Evolutionary conservation across 495 filamentous ascomycete species (phyloP), one percentile per base, ranked within the genome.

Genomic region (Penicilliopsis zonata): DNA sequence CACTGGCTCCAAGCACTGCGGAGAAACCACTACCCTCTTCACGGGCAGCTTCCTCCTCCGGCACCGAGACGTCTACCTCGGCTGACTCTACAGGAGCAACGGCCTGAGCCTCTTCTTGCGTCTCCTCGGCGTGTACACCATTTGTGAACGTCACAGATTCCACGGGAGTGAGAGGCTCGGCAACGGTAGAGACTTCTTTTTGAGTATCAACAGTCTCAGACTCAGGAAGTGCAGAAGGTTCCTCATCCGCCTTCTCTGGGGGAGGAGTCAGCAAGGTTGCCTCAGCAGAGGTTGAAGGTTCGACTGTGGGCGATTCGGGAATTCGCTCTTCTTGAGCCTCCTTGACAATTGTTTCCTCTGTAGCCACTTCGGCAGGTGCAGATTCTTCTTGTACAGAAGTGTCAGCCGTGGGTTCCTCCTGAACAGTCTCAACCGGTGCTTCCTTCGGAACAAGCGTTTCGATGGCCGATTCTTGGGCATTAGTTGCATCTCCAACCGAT

Each of bases 1-100:
- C 49, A 22, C 46, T 43, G 19, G 45, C 52, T n/a, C 29, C 50
- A 18, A 58, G 20, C 14, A 48, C 17, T 24, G 50, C 47, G 9
- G 54, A 29, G 4, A 53, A 13, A 15, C 31, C 9, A 22, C 24
- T 41, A 12, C 56, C 45, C 27, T 55, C 39, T 6, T 56, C 48
- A 22, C 52, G 40, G 7, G 18, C 16, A 23, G 41, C 7, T 12
- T 48, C 39, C 8, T 48, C 39, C 4, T 34, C 10, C 26, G 5
- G 13, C 13, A 3, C 28, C 13, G 28, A 16, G 9, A 30, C 28
- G 17, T 27, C 13, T 16, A 12, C 37, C 15, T 40, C 23, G 18
- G 26, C 8, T 16, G 19, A 31, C 30, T 40, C 31, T 15, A 27
- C 24, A 18, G 31, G 31, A 14, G 15, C 33, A 26, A 16, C 22